Evolutionary conservation across 1,139 yeast genomes (phyloP), one percentile per base, ranked within the genome.

Genomic region (Sugiyamaella xylanicola): DNA sequence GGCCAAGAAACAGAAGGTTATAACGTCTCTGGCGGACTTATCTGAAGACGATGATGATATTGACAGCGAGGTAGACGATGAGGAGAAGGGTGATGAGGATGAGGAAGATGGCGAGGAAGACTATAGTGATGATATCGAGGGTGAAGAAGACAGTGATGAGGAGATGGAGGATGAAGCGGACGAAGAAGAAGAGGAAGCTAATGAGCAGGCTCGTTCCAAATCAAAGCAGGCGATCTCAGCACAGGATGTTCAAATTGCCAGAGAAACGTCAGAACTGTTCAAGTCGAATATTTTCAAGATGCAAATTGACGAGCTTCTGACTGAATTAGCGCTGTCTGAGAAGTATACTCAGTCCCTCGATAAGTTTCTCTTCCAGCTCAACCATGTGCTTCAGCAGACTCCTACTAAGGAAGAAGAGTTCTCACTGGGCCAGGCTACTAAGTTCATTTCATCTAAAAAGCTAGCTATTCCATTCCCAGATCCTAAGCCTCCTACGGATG

Each of bases 221-320:
- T 11, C 44, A 17, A 49, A 49, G n/a, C 40, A 44, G 11, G 13
- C 45, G 4, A 55, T 84, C 36, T 78, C 90, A 0, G 89, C 96
- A 1, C 93, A 89, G 65, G 97, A 93, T 57, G 84, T 92, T 48
- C 97, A 92, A 67, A 79, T 87, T 2, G 97, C 97, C 0, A 79
- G 96, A 65, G 97, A 92, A 69, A 88, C 98, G 0, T 95, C 96
- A 0, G 97, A 91, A 68, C 75, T 92, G 51, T 93, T 92, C 81
- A 90, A 91, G 68, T 90, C 97, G 13, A 92, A 92, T 71, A 90
- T 93, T 56, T 92, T 93, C 82, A 93, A 93, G 71, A 75, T 93
- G 57, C 96, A 93, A 73, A 91, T 92, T 55, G 99, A 92, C 71
- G 98, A 92, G 68, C 77, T 93, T 43, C 75, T 93, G 66, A 82